Evolutionary conservation across 768 basidiomycete genomes (phyloP).

Genomic region (Podaxis carcinomalis): DNA sequence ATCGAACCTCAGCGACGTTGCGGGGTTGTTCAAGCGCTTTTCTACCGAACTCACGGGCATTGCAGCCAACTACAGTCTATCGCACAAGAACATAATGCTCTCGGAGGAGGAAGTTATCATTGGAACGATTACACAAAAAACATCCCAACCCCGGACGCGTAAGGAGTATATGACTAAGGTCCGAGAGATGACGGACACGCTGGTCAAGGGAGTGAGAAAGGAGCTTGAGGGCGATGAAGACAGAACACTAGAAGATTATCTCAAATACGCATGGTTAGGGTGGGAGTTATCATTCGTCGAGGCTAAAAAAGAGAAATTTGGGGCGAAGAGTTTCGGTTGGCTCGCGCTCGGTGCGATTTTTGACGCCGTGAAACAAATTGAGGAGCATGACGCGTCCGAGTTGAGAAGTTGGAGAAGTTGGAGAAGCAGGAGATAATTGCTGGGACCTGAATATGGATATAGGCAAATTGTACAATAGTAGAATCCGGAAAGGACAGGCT

Average conservation of each 20-base stretch:
- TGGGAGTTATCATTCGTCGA: constrained; percentile 39
- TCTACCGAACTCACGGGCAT: constrained; percentile 42
- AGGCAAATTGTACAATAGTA: constrained; percentile 1
- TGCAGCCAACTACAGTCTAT: constrained; percentile 43
- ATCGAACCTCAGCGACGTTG: constrained; percentile 25
- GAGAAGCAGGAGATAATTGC: not conserved
- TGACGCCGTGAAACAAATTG: constrained; percentile 45
- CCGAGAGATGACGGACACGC: constrained; percentile 48
- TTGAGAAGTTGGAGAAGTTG: constrained; percentile 14
- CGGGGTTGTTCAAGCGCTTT: constrained; percentile 37
- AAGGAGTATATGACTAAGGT: constrained; percentile 50
- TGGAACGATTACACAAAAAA: constrained; percentile 64
- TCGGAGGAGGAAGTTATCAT: constrained; percentile 63
- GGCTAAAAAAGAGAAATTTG: constrained; percentile 36
- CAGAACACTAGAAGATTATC: constrained; percentile 30
- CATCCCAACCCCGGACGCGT: constrained; percentile 50
- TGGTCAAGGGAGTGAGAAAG: constrained; percentile 46
- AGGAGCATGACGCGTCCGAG: constrained; percentile 25
- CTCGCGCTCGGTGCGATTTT: constrained; percentile 55
- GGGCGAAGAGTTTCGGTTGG: constrained; percentile 61
- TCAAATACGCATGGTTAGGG: constrained; percentile 51
- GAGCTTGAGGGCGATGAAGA: constrained; percentile 49
- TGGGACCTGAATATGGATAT: not conserved
- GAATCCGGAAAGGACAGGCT: constrained; percentile 2
- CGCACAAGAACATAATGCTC: constrained; percentile 35